Evolutionary conservation across 805 yeast species (phyloP), one percentile per base, ranked within the genome.

Genomic region (Metschnikowia santaceciliae): DNA sequence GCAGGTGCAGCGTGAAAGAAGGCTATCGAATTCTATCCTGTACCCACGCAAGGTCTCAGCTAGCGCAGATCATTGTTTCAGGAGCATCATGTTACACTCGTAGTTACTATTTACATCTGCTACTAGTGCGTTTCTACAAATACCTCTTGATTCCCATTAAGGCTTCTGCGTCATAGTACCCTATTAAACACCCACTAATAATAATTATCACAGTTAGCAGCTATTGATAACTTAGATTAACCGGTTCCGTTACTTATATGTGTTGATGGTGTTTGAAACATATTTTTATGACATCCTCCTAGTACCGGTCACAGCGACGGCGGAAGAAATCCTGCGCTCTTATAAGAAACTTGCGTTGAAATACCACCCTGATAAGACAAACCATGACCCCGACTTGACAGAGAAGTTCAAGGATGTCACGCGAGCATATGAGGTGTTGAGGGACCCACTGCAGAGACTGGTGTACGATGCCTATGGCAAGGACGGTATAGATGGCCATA

Each of bases 351-450:
- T 64, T 48, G 80, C 83, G 2, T 61, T 79, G 45, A 71, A 71
- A 58, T 79, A 75, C 61, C 91, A 85, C 61, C 91, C 91, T 0
- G 91, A 85, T 61, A 80, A 81, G 58, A 80, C 80, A 19, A 71
- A 72, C 50, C 78, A 74, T 54, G 66, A 79, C 15, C 79, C 78
- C 6, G 75, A 69, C 30, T 71, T 79, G 36, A 79, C 81, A 3
- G 76, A 74, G 51, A 70, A 67, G 53, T 88, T 86, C 68, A 83
- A 83, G 66, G 80, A 77, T 48, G 74, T 86, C 38, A 80, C 84
- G 2, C 74, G 76, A 43, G 91, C 92, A 0, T 88, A 88, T 63
- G 86, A 85, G 54, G 71, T 81, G 5, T 68, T 88, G 33, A 70
- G 75, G 35, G 81, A 84, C 61, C 62, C 65, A 1, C 63, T 65